phyloP scores from a whole-genome alignment of 1,284 basidiomycete species.

The Microbotryum saponariae region DNA sequence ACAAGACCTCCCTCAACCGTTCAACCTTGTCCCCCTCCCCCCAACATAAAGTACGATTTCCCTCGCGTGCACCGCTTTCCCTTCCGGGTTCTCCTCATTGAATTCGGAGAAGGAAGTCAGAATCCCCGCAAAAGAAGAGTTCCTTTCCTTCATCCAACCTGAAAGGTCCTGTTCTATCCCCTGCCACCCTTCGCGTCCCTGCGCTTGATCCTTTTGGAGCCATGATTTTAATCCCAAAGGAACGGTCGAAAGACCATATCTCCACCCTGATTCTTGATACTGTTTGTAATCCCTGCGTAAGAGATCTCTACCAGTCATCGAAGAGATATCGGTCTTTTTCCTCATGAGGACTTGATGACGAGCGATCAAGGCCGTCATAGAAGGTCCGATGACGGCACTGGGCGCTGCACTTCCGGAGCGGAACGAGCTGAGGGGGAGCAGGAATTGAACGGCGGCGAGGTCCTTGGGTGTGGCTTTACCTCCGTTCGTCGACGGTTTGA shows the following conservation, averaged over 20 bases:
- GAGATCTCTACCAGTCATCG: slow-evolving; percentile 65
- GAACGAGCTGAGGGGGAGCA: slow-evolving; percentile 42
- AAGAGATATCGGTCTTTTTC: slow-evolving; percentile 62
- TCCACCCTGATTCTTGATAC: slow-evolving; percentile 51
- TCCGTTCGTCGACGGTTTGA: slow-evolving; percentile 48
- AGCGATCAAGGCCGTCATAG: background rate
- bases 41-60: slow-evolving; percentile 60
- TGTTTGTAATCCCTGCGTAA: slow-evolving; percentile 90
- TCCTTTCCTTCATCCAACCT: slow-evolving; percentile 58
- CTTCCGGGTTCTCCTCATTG: slow-evolving; percentile 45
- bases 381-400: background rate
- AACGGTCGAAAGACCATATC: slow-evolving; percentile 65
- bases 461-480: slow-evolving; percentile 66
- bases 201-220: slow-evolving; percentile 44
- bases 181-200: slow-evolving; percentile 37
- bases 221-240: slow-evolving; percentile 55
- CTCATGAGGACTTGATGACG: slow-evolving; percentile 44
- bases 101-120: slow-evolving; percentile 55
- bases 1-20: slow-evolving; percentile 42
- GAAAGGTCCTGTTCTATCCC: slow-evolving; percentile 49
- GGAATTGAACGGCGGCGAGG: slow-evolving; percentile 53
- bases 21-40: slow-evolving; percentile 28
- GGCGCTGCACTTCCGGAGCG: background rate
- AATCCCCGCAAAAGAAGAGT: slow-evolving; percentile 62
- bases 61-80: slow-evolving; percentile 55